These are phyloP conservation scores for Nothopassalora personata DNA, from an alignment of 2,329 filamentous ascomycete species.

Conservation along the genomic window DNA sequence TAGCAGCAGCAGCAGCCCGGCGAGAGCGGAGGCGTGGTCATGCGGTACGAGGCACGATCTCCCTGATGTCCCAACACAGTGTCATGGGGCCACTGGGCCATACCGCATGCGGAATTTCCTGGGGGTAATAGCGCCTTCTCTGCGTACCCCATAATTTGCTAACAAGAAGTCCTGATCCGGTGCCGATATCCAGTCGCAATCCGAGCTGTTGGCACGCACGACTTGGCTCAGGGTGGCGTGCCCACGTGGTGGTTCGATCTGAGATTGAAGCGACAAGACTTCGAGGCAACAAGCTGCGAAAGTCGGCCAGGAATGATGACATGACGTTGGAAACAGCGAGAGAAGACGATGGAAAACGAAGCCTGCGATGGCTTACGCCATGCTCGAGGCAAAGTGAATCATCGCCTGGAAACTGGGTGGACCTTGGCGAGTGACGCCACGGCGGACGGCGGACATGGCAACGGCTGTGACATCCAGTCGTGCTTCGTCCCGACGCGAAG, in stretches of 20 bases:
- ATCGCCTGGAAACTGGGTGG: not conserved
- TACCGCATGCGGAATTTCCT: not conserved
- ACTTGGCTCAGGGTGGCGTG: not conserved
- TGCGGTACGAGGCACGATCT: not conserved
- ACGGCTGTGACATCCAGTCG: not conserved
- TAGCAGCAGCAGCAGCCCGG: not conserved
- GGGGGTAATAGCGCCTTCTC: constrained; percentile 1
- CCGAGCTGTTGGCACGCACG: constrained; percentile 2
- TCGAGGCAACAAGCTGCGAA: constrained; percentile 1
- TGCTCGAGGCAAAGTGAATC: not conserved
- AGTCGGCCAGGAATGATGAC: constrained; percentile 17
- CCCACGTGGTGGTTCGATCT: not conserved
- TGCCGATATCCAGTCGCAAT: constrained; percentile 4
- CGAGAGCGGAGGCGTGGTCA: not conserved
- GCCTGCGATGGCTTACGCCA: not conserved
- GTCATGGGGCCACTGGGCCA: not conserved
- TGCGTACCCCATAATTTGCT: not conserved
- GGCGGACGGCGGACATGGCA: not conserved
- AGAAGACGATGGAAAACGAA: not conserved
- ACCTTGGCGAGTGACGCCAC: not conserved
- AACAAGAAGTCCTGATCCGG: not conserved
- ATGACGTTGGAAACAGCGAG: constrained; percentile 14
- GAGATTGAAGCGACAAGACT: not conserved
- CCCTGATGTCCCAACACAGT: not conserved
- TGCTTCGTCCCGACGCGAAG: not conserved